Conservation (phyloP, 225 moss, liverwort and hornwort species). For the Marchantia paleacea region DNA sequence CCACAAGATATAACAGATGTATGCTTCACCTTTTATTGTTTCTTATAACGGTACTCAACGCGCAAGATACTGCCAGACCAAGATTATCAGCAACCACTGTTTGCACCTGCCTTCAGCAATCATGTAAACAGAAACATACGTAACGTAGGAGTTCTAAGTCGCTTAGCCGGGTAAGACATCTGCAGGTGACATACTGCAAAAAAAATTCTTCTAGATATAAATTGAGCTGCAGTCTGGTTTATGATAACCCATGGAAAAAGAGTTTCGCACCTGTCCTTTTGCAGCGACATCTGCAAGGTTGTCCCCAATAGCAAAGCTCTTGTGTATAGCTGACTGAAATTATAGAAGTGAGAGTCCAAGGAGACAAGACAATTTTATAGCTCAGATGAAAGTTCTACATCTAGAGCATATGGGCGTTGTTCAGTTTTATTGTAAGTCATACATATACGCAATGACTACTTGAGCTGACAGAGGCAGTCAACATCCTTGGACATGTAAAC, state of each 20-base stretch:
- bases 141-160: neutral
- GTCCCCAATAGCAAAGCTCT: conserved; percentile 82
- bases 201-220: neutral
- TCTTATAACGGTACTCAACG: conserved; percentile 47
- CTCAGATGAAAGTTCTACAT: neutral
- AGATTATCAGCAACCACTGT: conserved; percentile 89
- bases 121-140: neutral
- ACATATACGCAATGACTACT: neutral
- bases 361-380: neutral
- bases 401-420: neutral
- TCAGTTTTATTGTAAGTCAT: neutral
- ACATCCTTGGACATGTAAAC: neutral
- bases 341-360: neutral
- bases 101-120: conserved; percentile 65
- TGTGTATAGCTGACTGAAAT: conserved; percentile 81
- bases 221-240: neutral
- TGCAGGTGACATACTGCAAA: neutral
- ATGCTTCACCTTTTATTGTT: conserved; percentile 37
- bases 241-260: neutral
- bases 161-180: neutral
- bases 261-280: conserved; percentile 75
- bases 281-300: conserved; percentile 93
- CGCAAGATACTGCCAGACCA: conserved; percentile 81
- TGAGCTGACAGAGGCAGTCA: neutral
- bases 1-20: neutral